A percentile compares a stretch with the other conserved stretches of the same genome.
Evolutionary conservation across 139 green algal species (phyloP).

Genomic region (Monoraphidium neglectum): DNA sequence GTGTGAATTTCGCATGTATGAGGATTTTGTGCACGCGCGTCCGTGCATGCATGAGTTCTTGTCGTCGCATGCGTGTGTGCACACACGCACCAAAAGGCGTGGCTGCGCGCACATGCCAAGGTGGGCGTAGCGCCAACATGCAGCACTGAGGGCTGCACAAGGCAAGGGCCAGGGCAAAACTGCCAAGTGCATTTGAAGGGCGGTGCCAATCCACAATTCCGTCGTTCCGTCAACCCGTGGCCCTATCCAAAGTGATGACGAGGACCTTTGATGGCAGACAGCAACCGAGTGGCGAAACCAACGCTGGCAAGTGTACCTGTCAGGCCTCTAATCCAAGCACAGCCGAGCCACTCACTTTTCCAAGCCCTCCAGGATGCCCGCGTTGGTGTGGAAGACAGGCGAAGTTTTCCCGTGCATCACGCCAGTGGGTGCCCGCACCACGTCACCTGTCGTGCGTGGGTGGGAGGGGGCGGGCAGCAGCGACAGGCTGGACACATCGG

Average conservation of each 20-base stretch:
- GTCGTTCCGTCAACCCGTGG: no score
- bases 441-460: slow-evolving; percentile 48
- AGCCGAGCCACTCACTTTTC: slow-evolving; percentile 49
- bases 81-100: no score
- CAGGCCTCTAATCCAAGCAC: background rate
- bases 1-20: background rate
- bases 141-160: no score
- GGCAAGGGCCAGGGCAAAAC: no score
- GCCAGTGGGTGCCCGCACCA: slow-evolving; percentile 89
- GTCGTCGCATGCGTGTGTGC: background rate
- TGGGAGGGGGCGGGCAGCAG: background rate
- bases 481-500: background rate
- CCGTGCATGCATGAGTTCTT: background rate
- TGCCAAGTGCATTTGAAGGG: no score
- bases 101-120: no score
- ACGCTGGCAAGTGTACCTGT: no score
- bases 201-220: no score
- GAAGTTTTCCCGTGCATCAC: slow-evolving; percentile 99
- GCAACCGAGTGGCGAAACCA: no score
- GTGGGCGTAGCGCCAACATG: no score
- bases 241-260: no score
- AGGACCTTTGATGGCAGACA: no score
- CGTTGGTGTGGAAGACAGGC: slow-evolving; percentile 83
- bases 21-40: background rate
- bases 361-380: slow-evolving; percentile 76